phyloP scores from a whole-genome alignment of 163 green algal species.

The Chlamydomonas reinhardtii region DNA sequence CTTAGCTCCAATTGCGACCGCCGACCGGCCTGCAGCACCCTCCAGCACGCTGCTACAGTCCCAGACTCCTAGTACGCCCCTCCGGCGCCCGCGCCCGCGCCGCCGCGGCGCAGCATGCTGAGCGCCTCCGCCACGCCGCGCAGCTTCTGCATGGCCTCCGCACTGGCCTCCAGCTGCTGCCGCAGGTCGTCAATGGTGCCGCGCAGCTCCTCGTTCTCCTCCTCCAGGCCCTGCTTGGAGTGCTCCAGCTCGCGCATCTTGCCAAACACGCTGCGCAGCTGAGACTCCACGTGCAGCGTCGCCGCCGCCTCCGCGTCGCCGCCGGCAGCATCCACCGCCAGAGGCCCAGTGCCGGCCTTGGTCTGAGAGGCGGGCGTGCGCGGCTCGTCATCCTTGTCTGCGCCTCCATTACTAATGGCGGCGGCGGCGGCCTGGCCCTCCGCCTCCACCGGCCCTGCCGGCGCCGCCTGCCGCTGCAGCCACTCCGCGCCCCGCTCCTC shows the following conservation, averaged over 20 bases:
- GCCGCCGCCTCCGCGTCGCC: neutral
- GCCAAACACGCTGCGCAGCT: conserved; percentile 14
- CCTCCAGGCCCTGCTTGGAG: conserved; percentile 32
- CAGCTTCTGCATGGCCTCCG: conserved; percentile 49
- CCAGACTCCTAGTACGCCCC: too few species aligned
- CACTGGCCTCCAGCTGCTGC: conserved; percentile 25
- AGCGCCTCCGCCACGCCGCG: conserved; percentile 38
- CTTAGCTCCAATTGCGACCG: too few species aligned
- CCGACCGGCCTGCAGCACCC: too few species aligned
- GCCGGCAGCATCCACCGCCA: neutral
- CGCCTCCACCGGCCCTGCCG: neutral
- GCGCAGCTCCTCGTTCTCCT: conserved; percentile 31
- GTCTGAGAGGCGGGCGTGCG: neutral
- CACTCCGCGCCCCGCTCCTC: neutral
- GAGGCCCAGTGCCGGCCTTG: too few species aligned
- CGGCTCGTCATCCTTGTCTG: neutral
- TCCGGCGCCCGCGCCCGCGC: too few species aligned
- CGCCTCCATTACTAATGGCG: neutral
- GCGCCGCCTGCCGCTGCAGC: conserved; percentile 1
- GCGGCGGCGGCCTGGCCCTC: neutral
- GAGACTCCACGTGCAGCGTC: conserved; percentile 16
- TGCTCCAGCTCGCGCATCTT: conserved; percentile 31
- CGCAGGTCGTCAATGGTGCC: conserved; percentile 35
- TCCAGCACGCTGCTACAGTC: too few species aligned
- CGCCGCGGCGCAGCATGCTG: conserved; percentile 21